Evolutionary conservation across 495 filamentous ascomycete species (phyloP), one percentile per base, ranked within the genome.

Genomic region (Aspergillus bridgeri): DNA sequence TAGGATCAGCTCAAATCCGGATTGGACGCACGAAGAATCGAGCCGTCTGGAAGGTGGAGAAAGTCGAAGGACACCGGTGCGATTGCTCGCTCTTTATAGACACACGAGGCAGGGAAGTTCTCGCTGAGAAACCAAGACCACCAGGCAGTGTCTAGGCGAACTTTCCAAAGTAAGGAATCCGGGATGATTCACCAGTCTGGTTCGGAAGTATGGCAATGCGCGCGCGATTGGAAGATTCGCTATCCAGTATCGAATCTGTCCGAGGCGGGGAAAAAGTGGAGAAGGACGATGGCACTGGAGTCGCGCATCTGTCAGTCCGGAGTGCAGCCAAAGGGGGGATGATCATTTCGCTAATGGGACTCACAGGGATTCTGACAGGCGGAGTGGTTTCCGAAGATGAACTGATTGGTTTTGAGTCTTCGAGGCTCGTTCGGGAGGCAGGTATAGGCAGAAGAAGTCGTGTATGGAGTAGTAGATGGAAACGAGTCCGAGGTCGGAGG

Each of bases 221-320:
- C n/a, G n/a, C n/a, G n/a, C n/a, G n/a, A n/a, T n/a, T n/a, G n/a
- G n/a, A n/a, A n/a, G n/a, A n/a, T n/a, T n/a, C n/a, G n/a, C n/a
- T n/a, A n/a, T n/a, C n/a, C 60, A 57, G 48, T 55, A 23, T 46
- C 24, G 43, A 42, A 48, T 44, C 50, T 47, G 51, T 53, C 22
- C 9, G 38, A 62, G 53, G 61, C 50, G 60, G 69, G 63, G 64
- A 60, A 68, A 63, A 71, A 66, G 66, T 71, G 69, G 69, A 62
- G 65, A 53, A 59, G 38, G n/a, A 3, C 17, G 21, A 24, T 47
- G 21, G 42, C 5, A n/a, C 20, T 51, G 48, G 50, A 44, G 47
- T 51, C 63, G 55, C 33, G 33, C 33, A 38, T 38, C 33, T 38
- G 33, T 38, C 33, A 38, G 33, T 38, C 33, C 33, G 44, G 19